Evolutionary conservation across 441 rosid genomes (phyloP).

Genomic region (Gossypium laxum): DNA sequence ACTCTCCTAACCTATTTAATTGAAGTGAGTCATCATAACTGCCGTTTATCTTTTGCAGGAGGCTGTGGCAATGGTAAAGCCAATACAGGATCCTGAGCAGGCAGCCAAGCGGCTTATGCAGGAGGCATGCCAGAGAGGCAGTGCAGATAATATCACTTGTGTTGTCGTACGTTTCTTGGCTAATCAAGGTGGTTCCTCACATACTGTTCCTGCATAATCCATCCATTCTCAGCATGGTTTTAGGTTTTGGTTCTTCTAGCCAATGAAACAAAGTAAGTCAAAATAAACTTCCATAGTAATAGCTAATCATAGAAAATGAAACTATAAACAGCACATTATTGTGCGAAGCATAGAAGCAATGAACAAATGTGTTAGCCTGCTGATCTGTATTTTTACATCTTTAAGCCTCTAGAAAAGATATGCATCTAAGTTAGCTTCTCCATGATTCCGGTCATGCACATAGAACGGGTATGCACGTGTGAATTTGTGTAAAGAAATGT

Average conservation of each 20-base stretch:
- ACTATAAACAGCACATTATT: constrained; percentile 9
- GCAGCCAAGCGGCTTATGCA: constrained; percentile 73
- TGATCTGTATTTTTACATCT: constrained; percentile 6
- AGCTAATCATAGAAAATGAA: constrained; percentile 20
- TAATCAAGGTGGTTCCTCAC: constrained; percentile 39
- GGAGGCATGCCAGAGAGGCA: constrained; percentile 86
- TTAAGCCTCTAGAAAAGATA: constrained; percentile 26
- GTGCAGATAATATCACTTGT: constrained; percentile 93
- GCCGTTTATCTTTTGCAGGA: constrained; percentile 38
- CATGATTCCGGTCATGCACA: constrained; percentile 13
- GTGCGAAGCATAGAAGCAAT: constrained; percentile 15
- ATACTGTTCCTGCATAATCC: constrained; percentile 19
- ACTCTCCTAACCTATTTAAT: neutral
- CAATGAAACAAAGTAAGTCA: neutral
- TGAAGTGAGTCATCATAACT: neutral
- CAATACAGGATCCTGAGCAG: constrained; percentile 65
- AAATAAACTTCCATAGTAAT: constrained; percentile 16
- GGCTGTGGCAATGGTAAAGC: constrained; percentile 70
- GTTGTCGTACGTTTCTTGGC: constrained; percentile 78
- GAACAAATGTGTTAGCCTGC: constrained; percentile 14
- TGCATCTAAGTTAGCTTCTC: constrained; percentile 15
- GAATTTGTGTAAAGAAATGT: constrained; percentile 25
- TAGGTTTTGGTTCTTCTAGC: constrained; percentile 3
- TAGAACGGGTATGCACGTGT: constrained; percentile 17
- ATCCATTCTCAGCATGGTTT: neutral